Evolutionary conservation across 805 yeast genomes (phyloP), one percentile per base, ranked within the genome.

Genomic region (Lipomyces oligophaga): DNA sequence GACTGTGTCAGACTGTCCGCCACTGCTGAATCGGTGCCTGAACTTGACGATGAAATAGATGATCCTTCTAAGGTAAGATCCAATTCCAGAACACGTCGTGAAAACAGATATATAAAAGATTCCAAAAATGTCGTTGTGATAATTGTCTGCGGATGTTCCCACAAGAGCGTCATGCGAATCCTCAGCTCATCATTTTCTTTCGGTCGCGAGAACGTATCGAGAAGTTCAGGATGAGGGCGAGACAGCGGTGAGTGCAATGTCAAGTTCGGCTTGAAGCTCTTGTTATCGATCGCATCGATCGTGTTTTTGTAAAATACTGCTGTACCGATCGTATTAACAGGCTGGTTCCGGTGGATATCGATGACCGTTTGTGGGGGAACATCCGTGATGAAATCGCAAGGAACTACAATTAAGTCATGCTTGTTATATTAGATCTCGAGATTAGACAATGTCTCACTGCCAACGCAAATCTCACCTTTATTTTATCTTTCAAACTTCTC

Each of bases 321-420:
- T 67, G 87, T 72, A 5, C 94, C 93, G 37, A 84, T 65, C 53
- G 85, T 86, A 24, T 71, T 67, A 33, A 77, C 82, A 19, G 76
- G 78, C 59, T 81, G 79, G 55, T 81, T 81, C 60, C 96, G 73
- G 64, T 81, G 89, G 41, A 83, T 84, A 61, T 90, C 95, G 36
- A 88, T 79, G 26, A 93, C 73, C 16, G 83, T 82, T 60, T 85
- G 90, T 8, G 97, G 96, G 3, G 96, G 95, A 31, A 90, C 71
- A 62, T 89, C 90, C 1, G 97, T 88, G 43, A 94, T 73, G 63
- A 93, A 85, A 65, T 94, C 98, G 68, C 97, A 90, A 5, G 97
- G 97, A 45, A 93, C 67, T 26, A 93, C 66, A n/a, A 88, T 85
- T 60, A 87, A 81, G 61, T 81, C 81, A 27, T 72, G 41, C 57